Base-by-base conservation (phyloP, 257 asterid species). In the Forsythia suspensa region DNA sequence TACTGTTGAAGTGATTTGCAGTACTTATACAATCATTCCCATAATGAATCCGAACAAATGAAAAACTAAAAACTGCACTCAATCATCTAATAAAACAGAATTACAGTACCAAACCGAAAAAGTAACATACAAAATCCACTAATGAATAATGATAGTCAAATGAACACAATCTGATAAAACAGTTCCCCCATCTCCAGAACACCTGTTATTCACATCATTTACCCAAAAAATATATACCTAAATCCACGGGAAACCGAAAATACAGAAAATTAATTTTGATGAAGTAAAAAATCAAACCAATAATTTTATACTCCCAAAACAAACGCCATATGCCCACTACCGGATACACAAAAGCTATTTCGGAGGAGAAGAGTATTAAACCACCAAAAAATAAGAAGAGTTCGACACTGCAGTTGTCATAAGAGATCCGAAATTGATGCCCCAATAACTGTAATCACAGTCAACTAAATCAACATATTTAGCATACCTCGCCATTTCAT, bases 341-440 rank as follows among this genome's bases (percentile, higher is more conserved):
- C 77, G 83, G 86, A 77, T 41, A 74, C 82, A 83, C 72, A 82
- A 75, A 75, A 71, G 82, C 88, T 84, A 84, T 72, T 82, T 82
- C 72, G n/a, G 52, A 39, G 78, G 85, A 78, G 70, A 68, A 71
- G 21, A 80, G 70, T 70, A 79, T 78, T 80, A 69, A 81, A 88
- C 89, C 63, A 85, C 89, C 93, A 81, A 82, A 81, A 87, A 86
- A 69, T 40, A 77, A 73, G 89, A 78, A 44, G 65, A 72, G 84
- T 79, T 81, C 78, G 80, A 78, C 87, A 82, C 89, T 70, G 79
- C 74, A 72, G 70, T 77, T 80, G 81, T 80, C 86, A 80, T 74
- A 13, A 85, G 85, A 87, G 96, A 91, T 92, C 95, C 94, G 91
- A 80, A 84, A 86, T 84, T 77, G 68, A 38, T 75, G 88, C 87